Percentiles rank a stretch among this genome's conserved stretches.
Conservation (phyloP, 2,329 filamentous ascomycete species). For the Paraphoma sp. region DNA sequence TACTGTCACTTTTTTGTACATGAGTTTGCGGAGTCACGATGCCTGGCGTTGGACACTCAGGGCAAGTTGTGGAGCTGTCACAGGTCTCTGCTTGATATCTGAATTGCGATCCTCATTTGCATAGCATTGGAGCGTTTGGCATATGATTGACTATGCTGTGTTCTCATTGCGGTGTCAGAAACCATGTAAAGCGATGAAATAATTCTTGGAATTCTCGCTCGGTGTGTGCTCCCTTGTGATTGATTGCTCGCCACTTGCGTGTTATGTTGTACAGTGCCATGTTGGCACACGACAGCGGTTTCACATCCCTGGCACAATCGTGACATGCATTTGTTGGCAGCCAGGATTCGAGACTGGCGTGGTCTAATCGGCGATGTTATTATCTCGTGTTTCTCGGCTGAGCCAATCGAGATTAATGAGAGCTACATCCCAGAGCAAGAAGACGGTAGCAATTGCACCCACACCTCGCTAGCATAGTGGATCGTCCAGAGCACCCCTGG, state of each 20-base stretch:
- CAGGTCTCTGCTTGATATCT: conserved; percentile 30
- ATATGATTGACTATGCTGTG: not conserved
- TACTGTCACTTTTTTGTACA: conserved; percentile 24
- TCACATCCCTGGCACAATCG: conserved; percentile 4
- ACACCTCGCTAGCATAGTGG: not conserved
- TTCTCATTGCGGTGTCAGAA: not conserved
- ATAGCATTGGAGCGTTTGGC: conserved; percentile 7
- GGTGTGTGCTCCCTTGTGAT: conserved; percentile 7
- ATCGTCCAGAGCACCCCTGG: conserved; percentile 4
- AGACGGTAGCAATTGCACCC: not conserved
- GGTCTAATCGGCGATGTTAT: not conserved
- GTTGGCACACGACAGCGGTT: conserved; percentile 7
- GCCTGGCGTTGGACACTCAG: conserved; percentile 17
- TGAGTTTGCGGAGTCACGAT: conserved; percentile 28
- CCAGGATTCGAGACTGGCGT: too few species aligned
- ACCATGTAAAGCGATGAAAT: not conserved
- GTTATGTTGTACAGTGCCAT: conserved; percentile 10
- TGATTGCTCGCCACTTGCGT: conserved; percentile 9
- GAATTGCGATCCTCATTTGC: conserved; percentile 13
- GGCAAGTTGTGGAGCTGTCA: conserved; percentile 13
- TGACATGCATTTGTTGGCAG: not conserved
- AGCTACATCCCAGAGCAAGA: not conserved
- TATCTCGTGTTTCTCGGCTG: not conserved
- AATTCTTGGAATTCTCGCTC: not conserved
- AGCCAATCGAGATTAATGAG: not conserved